Conservation (phyloP, 176 grass and related monocot genomes). For the Ensete glaucum region DNA sequence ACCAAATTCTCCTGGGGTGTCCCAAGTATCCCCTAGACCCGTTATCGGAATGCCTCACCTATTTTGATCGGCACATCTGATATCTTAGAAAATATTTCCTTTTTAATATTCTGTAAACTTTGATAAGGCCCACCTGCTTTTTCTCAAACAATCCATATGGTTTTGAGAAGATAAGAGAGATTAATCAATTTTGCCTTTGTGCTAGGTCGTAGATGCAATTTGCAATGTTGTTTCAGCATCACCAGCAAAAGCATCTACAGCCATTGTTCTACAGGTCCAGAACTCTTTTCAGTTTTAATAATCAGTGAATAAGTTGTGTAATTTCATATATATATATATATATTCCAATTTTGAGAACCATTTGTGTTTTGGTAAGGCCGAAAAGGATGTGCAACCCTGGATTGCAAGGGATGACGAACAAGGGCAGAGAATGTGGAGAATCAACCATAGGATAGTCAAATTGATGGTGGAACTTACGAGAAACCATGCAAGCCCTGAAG, state of each 20-base stretch:
- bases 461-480: slow-evolving; percentile 94
- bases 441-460: slow-evolving; percentile 94
- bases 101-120: not conserved
- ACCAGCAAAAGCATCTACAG: slow-evolving; percentile 86
- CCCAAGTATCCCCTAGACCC: too few species aligned
- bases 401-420: slow-evolving; percentile 87
- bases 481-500: slow-evolving; percentile 84
- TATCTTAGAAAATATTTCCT: too few species aligned
- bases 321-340: too few species aligned
- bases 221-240: slow-evolving; percentile 97
- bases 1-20: too few species aligned
- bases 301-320: slow-evolving; percentile 1
- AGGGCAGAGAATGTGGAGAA: slow-evolving; percentile 95
- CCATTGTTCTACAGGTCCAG: slow-evolving; percentile 94
- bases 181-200: not conserved
- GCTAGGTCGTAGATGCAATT: slow-evolving; percentile 91
- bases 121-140: too few species aligned
- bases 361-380: slow-evolving; percentile 55
- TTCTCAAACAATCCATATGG: not conserved
- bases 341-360: slow-evolving; percentile 31
- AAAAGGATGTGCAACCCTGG: slow-evolving; percentile 94
- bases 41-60: too few species aligned
- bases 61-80: too few species aligned
- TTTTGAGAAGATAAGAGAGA: not conserved
- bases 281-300: slow-evolving; percentile 21